Conservation (phyloP, 495 filamentous ascomycete genomes). For the Podospora tetraspora region DNA sequence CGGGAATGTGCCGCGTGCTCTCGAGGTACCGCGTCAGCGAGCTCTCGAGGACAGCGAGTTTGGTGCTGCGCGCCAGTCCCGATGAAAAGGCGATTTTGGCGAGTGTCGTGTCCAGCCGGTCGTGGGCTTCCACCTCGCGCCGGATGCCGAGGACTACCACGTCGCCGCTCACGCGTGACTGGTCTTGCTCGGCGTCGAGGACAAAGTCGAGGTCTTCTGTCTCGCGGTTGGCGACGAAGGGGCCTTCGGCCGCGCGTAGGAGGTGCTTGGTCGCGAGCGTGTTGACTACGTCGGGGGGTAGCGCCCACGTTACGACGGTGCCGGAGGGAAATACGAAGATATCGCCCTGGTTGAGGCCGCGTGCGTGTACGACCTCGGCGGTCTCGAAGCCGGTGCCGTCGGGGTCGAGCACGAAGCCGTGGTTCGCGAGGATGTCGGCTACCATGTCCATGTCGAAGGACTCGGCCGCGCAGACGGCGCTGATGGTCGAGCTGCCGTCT, state of each 20-base stretch:
- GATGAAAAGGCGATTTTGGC: conserved; percentile 96
- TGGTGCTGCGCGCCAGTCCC: conserved; percentile 90
- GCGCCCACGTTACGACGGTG: conserved; percentile 86
- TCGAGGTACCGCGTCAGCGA: conserved; percentile 79
- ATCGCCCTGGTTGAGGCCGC: conserved; percentile 61
- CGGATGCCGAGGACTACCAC: conserved; percentile 80
- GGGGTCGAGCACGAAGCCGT: conserved; percentile 64
- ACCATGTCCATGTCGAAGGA: conserved; percentile 75
- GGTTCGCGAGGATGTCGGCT: conserved; percentile 60
- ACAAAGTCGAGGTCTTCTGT: conserved; percentile 87
- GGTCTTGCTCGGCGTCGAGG: conserved; percentile 67
- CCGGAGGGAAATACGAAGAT: conserved; percentile 97
- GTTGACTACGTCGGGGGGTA: conserved; percentile 64
- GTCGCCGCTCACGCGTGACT: conserved; percentile 78
- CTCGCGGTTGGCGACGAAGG: conserved; percentile 61
- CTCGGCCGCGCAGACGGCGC: conserved; percentile 79
- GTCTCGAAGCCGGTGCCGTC: conserved; percentile 53
- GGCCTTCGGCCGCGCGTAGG: conserved; percentile 67
- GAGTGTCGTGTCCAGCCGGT: conserved; percentile 65
- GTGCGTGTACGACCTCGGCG: conserved; percentile 54
- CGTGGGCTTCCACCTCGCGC: conserved; percentile 38
- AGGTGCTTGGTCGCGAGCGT: conserved; percentile 69
- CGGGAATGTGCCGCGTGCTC: conserved; percentile 74
- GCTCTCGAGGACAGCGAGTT: conserved; percentile 86
- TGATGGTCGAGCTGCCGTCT: conserved; percentile 54